Base-by-base conservation (phyloP, 73 alveolate genomes). In the Paramecium bursaria region DNA sequence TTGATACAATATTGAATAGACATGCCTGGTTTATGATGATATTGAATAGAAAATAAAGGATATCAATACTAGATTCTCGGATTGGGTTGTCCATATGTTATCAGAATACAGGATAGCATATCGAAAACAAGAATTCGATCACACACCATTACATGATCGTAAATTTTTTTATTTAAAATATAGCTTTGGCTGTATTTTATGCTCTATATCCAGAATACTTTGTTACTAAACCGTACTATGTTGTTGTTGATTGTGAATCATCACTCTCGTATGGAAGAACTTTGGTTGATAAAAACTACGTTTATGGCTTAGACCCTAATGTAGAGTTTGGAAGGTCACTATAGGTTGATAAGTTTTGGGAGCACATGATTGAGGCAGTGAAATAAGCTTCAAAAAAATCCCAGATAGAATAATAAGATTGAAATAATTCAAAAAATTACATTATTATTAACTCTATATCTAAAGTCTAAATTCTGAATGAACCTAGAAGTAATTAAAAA, bases 111-210 rank as follows among this genome's bases (percentile, higher is more conserved):
- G 25, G 13, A 44, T 0, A 2, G 46, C 74, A 9, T 51, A 51
- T 0, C 19, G 25, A 51, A 44, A 19, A 6, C 3, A 50, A 22
- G 74, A 51, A 22, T 51, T 51, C 25, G 74, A 15, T 51, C 25
- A 6, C 11, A 33, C 46, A 22, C 39, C 61, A 6, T n/a, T 57
- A 17, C 76, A 57, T 57, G 76, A 57, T 57, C 76, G 76, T 57
- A 57, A 4, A 4, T 1, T 0, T 51, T 2, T 51, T 11, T 51
- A 3, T 7, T 7, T 7, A 7, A 39, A 7, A 6, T 39, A 7
- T 57, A 57, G 76, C 76, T 11, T 15, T 57, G 11, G 76, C 76
- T 57, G 10, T 57, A 0, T 57, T 57, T 57, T 57, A 57, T 57
- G 76, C 76, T 3, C 49, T 57, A 17, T 22, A 57, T 29, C 76